These are phyloP conservation scores for Lagerstroemia fauriei DNA, from an alignment of 441 rosid species.

Conservation along the genomic window DNA sequence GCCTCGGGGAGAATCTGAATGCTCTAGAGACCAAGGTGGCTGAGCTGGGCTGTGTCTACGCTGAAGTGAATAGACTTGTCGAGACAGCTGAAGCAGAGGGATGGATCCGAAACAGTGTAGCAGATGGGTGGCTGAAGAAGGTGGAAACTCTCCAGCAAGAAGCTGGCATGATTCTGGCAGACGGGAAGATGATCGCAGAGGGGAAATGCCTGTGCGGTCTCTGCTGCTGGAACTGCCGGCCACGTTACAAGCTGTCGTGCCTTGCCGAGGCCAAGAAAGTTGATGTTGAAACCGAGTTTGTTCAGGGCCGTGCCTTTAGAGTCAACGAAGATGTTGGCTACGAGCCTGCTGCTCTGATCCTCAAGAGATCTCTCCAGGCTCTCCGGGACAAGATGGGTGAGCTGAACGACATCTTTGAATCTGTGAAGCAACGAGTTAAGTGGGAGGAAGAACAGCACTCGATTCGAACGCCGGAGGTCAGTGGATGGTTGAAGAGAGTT, in stretches of 20 bases:
- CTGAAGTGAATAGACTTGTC: slow-evolving; percentile 10
- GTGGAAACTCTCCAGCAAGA: background rate
- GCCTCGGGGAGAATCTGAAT: background rate
- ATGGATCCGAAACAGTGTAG: slow-evolving; percentile 6
- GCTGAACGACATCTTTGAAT: background rate
- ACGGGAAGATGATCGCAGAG: background rate
- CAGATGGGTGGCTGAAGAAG: slow-evolving; percentile 23
- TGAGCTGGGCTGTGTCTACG: background rate
- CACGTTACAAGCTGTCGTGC: background rate
- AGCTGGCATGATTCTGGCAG: background rate
- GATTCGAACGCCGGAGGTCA: slow-evolving; percentile 12
- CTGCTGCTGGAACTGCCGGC: background rate
- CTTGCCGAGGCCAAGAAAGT: slow-evolving; percentile 27
- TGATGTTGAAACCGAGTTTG: slow-evolving; percentile 23
- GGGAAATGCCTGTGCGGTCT: background rate
- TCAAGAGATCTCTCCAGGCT: background rate
- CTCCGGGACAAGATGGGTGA: background rate
- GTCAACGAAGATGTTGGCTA: background rate
- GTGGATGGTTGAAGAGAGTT: slow-evolving; percentile 19
- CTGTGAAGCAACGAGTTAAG: slow-evolving; percentile 8
- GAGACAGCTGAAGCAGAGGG: slow-evolving; percentile 9
- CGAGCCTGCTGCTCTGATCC: background rate
- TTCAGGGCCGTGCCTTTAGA: background rate
- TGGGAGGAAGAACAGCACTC: slow-evolving; percentile 6
- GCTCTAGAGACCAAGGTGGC: background rate